phyloP scores from a whole-genome alignment of 495 filamentous ascomycete species.

The Hyaloscypha finlandica region DNA sequence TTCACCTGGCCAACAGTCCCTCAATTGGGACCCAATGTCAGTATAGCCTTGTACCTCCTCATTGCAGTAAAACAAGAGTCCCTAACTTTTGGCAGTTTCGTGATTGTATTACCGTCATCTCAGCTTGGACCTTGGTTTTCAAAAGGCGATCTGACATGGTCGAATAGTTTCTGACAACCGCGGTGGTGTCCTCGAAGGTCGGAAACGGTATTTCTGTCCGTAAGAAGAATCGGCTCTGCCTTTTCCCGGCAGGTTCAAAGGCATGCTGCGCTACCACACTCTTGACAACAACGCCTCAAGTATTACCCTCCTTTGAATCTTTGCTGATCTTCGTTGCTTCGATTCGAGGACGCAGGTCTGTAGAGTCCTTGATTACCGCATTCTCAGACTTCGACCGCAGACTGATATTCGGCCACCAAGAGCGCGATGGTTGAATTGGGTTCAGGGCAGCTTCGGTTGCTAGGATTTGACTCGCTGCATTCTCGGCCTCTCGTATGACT shows the following conservation, averaged over 20 bases:
- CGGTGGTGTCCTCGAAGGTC: too few species aligned
- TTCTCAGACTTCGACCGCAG: constrained; percentile 18
- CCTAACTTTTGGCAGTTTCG: too few species aligned
- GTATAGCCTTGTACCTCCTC: neutral
- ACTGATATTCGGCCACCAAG: constrained; percentile 26
- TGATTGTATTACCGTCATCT: too few species aligned
- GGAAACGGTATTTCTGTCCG: too few species aligned
- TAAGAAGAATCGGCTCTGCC: neutral
- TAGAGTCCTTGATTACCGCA: neutral
- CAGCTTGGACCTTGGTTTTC: too few species aligned
- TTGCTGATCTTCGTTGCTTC: neutral
- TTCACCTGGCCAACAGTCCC: neutral
- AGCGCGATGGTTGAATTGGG: constrained; percentile 11
- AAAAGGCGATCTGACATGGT: too few species aligned
- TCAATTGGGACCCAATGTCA: neutral
- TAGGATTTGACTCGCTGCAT: constrained; percentile 11
- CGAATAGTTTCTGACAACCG: too few species aligned
- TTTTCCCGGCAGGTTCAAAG: neutral
- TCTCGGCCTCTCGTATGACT: constrained; percentile 12
- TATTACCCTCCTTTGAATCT: neutral
- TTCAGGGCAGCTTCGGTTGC: constrained; percentile 18
- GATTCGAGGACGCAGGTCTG: neutral
- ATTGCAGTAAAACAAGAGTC: too few species aligned
- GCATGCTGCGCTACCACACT: neutral
- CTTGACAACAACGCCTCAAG: neutral